These are phyloP conservation scores for Pestalotiopsis sp. DNA, from an alignment of 2,329 filamentous ascomycete species.

Conservation along the genomic window DNA sequence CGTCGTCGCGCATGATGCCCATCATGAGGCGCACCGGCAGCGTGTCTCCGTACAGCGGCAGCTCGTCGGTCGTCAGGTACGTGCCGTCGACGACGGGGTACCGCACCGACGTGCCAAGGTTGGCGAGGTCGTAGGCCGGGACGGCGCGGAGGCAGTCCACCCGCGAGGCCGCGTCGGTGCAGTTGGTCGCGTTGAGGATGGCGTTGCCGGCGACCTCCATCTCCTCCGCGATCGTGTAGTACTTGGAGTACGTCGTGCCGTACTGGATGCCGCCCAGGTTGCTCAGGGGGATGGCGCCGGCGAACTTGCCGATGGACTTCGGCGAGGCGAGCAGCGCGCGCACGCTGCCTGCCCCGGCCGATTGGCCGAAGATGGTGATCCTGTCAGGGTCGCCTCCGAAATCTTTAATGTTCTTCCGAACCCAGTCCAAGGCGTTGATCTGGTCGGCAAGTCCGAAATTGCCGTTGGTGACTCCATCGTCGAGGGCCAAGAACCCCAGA, in stretches of 20 bases:
- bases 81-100: constrained; percentile 60
- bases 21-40: constrained; percentile 56
- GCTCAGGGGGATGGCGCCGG: constrained; percentile 43
- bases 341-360: constrained; percentile 53
- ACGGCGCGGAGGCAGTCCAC: constrained; percentile 54
- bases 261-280: constrained; percentile 48
- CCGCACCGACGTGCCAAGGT: constrained; percentile 41
- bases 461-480: constrained; percentile 44
- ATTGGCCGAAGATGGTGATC: constrained; percentile 56
- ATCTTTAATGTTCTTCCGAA: constrained; percentile 49
- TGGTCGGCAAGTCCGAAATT: constrained; percentile 52
- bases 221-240: constrained; percentile 55
- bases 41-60: constrained; percentile 44
- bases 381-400: constrained; percentile 59
- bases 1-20: constrained; percentile 55
- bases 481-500: constrained; percentile 57
- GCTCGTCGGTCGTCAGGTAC: constrained; percentile 48
- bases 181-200: constrained; percentile 52
- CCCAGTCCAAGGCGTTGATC: constrained; percentile 49
- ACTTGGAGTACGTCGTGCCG: constrained; percentile 57
- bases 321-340: constrained; percentile 50
- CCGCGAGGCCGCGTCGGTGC: constrained; percentile 46
- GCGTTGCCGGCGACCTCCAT: constrained; percentile 47
- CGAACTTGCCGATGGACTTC: constrained; percentile 46
- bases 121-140: constrained; percentile 40